Base-by-base conservation (phyloP, 805 yeast genomes). In the Barnettozyma sucrosica region DNA sequence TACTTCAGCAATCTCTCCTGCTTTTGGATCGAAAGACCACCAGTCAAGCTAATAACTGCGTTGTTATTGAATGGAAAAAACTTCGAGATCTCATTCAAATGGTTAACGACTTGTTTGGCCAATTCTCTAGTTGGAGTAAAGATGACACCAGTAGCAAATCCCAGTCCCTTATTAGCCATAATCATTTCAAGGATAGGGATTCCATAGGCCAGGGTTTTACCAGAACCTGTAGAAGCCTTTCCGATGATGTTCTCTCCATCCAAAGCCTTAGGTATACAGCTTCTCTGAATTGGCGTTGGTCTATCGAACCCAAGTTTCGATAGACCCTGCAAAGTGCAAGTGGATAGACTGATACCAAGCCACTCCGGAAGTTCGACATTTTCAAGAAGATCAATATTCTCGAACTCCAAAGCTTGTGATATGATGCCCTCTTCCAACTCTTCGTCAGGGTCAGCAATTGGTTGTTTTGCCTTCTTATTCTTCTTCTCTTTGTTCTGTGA, bases 171-270 rank as follows among this genome's bases (percentile, higher is more conserved):
- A 5, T 62, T 55, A 6, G 16, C 14, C 18, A 80, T 56, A 49
- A 78, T 76, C 50, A 74, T 77, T 60, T 92, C 96, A 51, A 93
- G 65, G 25, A 95, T 83, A 9, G 99, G 97, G 24, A 93, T 79
- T 41, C 97, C 97, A 64, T 88, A 93, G 0, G 99, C 99, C 49
- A 90, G 70, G 0, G 99, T 93, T 63, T 93, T 93, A 74, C 99
- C 99, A 1, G 96, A 87, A 64, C 99, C 99, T 1, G 99, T 93
- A 10, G 93, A 84, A 14, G 99, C 99, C 62, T 92, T 93, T 47
- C 99, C 99, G 54, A 93, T 81, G 4, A 93, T 78, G 66, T 93
- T 98, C 32, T 72, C 74, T 6, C 90, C 95, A 25, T 72, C 70
- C 13, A 88, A 49, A 2, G 92, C 88, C 24, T 73, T 58, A 2